These are phyloP conservation scores for Trichocomaceae sp. DNA, from an alignment of 2,329 filamentous ascomycete genomes.

Conservation along the genomic window DNA sequence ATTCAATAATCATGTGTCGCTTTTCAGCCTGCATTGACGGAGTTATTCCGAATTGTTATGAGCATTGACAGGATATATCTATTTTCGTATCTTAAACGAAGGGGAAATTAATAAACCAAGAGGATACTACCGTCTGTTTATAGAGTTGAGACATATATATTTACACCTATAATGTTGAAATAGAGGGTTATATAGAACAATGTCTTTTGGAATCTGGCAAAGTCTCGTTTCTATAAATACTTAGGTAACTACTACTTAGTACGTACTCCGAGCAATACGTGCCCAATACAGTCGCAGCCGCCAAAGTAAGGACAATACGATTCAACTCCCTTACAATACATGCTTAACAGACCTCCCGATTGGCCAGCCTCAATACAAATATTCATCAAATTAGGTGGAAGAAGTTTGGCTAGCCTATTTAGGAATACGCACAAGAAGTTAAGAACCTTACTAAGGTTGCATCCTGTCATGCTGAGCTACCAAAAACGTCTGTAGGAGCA, in stretches of 20 bases:
- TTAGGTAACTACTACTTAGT: background rate
- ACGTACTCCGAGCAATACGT: background rate
- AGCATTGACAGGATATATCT: background rate
- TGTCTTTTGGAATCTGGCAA: background rate
- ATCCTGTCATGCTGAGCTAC: background rate
- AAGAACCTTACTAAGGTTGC: background rate
- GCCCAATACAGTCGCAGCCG: background rate
- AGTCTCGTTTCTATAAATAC: background rate
- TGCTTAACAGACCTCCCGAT: background rate
- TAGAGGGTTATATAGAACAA: background rate
- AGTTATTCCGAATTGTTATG: constrained; percentile 8
- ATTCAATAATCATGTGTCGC: background rate
- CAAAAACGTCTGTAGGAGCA: background rate
- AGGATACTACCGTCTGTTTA: background rate
- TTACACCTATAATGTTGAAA: background rate
- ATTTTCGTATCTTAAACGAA: background rate
- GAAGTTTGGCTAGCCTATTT: background rate
- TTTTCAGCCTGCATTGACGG: constrained; percentile 1
- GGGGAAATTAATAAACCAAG: background rate
- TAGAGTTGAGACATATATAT: background rate
- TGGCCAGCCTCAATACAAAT: background rate
- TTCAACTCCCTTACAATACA: background rate
- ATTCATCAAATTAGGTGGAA: background rate
- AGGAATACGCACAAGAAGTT: background rate
- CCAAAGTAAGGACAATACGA: background rate